Base-by-base conservation (phyloP, 257 asterid species). In the Lycium ferocissimum region DNA sequence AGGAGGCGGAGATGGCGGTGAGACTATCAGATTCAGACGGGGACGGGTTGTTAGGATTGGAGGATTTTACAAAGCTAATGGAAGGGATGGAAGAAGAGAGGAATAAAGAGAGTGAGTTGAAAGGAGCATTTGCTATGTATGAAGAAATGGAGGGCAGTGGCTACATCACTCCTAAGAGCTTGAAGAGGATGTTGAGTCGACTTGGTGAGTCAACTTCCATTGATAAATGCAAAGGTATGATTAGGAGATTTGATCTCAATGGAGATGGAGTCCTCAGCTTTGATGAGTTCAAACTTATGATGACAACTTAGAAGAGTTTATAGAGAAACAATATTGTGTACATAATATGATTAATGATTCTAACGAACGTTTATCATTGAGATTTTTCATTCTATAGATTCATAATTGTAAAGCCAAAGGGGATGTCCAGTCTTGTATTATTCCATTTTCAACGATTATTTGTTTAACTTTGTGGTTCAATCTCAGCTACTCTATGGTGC, bases 201-300 rank as follows among this genome's bases (percentile, higher is more conserved):
- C 79, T 93, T 72, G 97, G 97, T 12, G 95, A 92, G 79, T 79
- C 88, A 26, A 86, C 81, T 73, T 87, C 86, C 86, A 86, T 87
- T 18, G 92, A 89, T 0, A 90, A 91, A 69, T 93, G 97, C 59
- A 83, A 87, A 13, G 22, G 53, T 37, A 93, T 93, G 97, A 91
- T 93, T 3, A 87, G 92, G 15, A 4, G 53, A 2, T 93, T 88
- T 80, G 97, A 93, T 88, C 88, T 92, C 56, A 85, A 93, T 47
- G 93, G 89, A 4, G 95, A 93, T 71, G 97, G 97, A 0, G 93
- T 90, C 1, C 91, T 93, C 76, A 83, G 57, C 79, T 91, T 92
- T 79, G 91, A 92, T 17, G 97, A 93, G 91, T 93, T 93, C 81
- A 73, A 86, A 82, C 80, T 79, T 35, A 93, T 93, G 94, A 92